These are phyloP conservation scores for Amniculicola lignicola DNA, from an alignment of 495 filamentous ascomycete genomes.

Conservation along the genomic window DNA sequence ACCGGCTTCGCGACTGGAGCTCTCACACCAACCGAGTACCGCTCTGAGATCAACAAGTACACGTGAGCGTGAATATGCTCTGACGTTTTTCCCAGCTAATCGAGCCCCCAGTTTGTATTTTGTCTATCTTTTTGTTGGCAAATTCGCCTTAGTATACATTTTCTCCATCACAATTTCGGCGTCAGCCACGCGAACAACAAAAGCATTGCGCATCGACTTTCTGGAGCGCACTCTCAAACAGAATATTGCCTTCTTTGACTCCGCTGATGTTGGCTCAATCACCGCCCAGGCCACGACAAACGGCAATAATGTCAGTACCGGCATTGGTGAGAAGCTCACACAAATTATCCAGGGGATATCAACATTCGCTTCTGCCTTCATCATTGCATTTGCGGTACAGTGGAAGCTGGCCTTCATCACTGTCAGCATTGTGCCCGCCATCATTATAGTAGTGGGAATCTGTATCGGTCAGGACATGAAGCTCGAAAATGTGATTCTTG, in stretches of 20 bases:
- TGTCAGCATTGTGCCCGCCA: conserved; percentile 30
- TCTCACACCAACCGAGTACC: conserved; percentile 31
- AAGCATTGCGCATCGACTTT: conserved; percentile 81
- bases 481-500: conserved; percentile 27
- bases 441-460: conserved; percentile 30
- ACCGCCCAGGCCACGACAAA: conserved; percentile 80
- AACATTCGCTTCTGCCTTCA: conserved; percentile 39
- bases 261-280: conserved; percentile 85
- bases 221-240: conserved; percentile 78
- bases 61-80: conserved; percentile 12
- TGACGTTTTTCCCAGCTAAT: no score
- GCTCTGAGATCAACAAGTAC: conserved; percentile 29
- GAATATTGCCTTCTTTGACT: conserved; percentile 91
- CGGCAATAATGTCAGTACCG: conserved; percentile 53
- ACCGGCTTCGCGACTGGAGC: conserved; percentile 36
- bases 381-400: conserved; percentile 38
- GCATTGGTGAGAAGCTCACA: conserved; percentile 42
- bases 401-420: conserved; percentile 62
- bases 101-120: conserved; percentile 33
- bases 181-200: conserved; percentile 61
- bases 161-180: conserved; percentile 36
- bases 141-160: conserved; percentile 38
- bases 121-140: conserved; percentile 46
- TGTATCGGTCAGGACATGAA: conserved; percentile 32
- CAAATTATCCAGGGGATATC: conserved; percentile 38